A percentile compares a stretch with the other conserved stretches of the same genome.
phyloP scores from a whole-genome alignment of 495 filamentous ascomycete genomes.

The Bacidia rubella region DNA sequence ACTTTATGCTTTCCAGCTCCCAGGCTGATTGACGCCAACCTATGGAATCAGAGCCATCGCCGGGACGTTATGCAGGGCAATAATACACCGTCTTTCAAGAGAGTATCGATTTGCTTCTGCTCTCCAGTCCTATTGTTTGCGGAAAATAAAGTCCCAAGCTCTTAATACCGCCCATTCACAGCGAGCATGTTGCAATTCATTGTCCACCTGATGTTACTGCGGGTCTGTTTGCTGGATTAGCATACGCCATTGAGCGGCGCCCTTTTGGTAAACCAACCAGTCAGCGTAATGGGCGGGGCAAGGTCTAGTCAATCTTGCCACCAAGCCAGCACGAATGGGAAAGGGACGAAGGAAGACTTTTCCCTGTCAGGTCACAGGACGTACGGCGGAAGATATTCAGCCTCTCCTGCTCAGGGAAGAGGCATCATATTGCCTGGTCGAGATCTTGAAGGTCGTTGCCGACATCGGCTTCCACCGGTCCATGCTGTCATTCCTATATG shows the following conservation, averaged over 20 bases:
- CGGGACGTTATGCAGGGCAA: background rate
- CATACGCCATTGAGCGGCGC: background rate
- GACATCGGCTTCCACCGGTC: slow-evolving; percentile 12
- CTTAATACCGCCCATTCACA: no score
- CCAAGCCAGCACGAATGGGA: background rate
- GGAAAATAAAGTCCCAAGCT: background rate
- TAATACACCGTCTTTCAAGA: background rate
- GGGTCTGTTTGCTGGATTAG: background rate
- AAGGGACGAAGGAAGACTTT: background rate
- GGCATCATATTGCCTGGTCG: background rate
- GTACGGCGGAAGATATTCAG: slow-evolving; percentile 1
- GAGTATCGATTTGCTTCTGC: background rate
- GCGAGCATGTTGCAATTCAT: no score
- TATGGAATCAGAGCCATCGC: background rate
- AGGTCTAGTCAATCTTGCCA: background rate
- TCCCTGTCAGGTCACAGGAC: slow-evolving; percentile 11
- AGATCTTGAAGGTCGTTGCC: slow-evolving; percentile 3
- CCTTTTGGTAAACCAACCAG: no score
- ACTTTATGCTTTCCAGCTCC: no score
- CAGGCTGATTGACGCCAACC: background rate
- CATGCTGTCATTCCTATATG: slow-evolving; percentile 2
- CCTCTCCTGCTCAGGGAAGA: background rate
- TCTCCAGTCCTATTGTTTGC: background rate
- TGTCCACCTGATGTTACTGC: background rate
- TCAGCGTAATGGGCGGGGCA: background rate